Evolutionary conservation across 352 stramenopile species (phyloP), one percentile per base, ranked within the genome.

Genomic region (Pythium brassicae): DNA sequence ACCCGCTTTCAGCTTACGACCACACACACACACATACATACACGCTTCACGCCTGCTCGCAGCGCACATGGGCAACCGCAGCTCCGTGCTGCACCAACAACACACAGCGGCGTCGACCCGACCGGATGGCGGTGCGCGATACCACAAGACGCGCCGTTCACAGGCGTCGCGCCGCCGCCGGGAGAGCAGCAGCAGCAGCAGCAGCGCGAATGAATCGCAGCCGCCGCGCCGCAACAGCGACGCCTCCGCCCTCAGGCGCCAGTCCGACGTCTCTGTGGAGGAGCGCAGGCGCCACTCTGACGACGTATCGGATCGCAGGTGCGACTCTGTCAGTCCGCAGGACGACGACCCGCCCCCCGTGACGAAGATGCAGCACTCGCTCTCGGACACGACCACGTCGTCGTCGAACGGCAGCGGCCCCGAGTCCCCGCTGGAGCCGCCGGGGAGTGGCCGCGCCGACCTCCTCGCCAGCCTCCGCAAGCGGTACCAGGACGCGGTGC

Each of bases 311-410:
- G 45, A 26, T 35, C 46, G 3, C 20, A 44, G 29, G 23, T 11
- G 32, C 14, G 1, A 42, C 19, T 22, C 15, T 9, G 27, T 19
- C 17, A 43, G 1, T n/a, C 17, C 26, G 27, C 45, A 50, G n/a
- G 45, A 50, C 20, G 25, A 50, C 29, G 52, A 53, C 22, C n/a
- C 14, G 12, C 17, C 44, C 20, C 10, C n/a, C 11, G 26, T 27
- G n/a, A 26, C 55, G 34, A 53, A 66, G 37, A 83, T 82, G 50
- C 55, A 57, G 44, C 69, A 85, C 57, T 73, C 73, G 58, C 60
- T 85, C n/a, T 88, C 78, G 1, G 71, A 83, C 35, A 78, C 72
- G 50, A 83, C 76, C 3, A 56, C 75, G 11, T 73, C 70, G 15
- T 78, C 70, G 15, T 76, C 55, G 25, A 55, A 50, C 46, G 47